phyloP scores from a whole-genome alignment of 2,329 filamentous ascomycete genomes.

The Exserohilum rostratum region DNA sequence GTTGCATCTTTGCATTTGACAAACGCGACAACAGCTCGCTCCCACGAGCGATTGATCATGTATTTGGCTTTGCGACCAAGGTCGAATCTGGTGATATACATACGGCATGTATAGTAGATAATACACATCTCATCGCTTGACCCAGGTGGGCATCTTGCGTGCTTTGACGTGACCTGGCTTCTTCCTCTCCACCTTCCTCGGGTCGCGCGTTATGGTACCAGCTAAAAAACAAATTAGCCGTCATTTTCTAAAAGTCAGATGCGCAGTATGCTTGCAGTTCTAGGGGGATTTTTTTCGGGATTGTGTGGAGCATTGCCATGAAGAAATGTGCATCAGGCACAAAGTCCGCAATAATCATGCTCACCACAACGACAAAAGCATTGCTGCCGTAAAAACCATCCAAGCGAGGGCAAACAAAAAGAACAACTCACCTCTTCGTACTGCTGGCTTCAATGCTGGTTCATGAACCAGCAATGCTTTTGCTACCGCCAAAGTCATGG shows the following conservation, averaged over 20 bases:
- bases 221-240: constrained; percentile 65
- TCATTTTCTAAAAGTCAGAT: constrained; percentile 14
- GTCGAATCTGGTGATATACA: constrained; percentile 17
- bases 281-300: constrained; percentile 11
- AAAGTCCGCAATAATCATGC: constrained; percentile 3
- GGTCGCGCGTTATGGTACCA: constrained; percentile 89
- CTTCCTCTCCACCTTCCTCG: constrained; percentile 94
- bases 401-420: constrained; percentile 1
- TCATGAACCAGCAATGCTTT: constrained; percentile 91
- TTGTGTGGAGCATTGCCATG: constrained; percentile 8
- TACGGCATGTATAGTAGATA: constrained; percentile 34
- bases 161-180: constrained; percentile 96
- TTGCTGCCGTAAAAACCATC: constrained; percentile 2
- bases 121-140: constrained; percentile 69
- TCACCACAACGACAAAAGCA: constrained; percentile 2
- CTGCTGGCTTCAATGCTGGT: constrained; percentile 83
- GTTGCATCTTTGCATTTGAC: not conserved
- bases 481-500: constrained; percentile 85
- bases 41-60: constrained; percentile 3
- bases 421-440: constrained; percentile 79
- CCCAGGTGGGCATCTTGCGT: constrained; percentile 97
- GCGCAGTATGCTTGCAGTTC: constrained; percentile 9
- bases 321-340: constrained; percentile 1
- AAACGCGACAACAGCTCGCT: not conserved
- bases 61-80: constrained; percentile 23